A percentile compares a stretch with the other conserved stretches of the same genome.
Evolutionary conservation across 345 rosid species (phyloP).

Genomic region (Camelina hispida): DNA sequence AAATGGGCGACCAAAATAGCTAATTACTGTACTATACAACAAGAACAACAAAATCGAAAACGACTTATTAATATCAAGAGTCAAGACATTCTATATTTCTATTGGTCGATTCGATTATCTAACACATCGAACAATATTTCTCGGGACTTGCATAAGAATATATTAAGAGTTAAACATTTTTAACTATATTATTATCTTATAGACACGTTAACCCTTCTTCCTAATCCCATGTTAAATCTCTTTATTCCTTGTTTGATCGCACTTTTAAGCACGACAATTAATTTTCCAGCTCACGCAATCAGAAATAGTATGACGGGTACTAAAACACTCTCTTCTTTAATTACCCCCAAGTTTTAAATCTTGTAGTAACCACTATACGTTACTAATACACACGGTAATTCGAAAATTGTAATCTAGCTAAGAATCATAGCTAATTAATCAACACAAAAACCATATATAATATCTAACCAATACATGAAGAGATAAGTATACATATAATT

Average conservation of each 20-base stretch:
- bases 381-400: constrained; percentile 8
- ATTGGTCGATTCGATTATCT: constrained; percentile 30
- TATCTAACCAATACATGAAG: too few species aligned
- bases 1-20: neutral
- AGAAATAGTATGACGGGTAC: constrained; percentile 29
- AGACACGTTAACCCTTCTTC: constrained; percentile 24
- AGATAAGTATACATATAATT: too few species aligned
- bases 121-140: constrained; percentile 34
- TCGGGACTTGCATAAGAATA: constrained; percentile 35
- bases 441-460: neutral
- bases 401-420: neutral
- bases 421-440: neutral
- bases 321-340: constrained; percentile 5
- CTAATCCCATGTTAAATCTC: constrained; percentile 38
- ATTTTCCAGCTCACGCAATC: constrained; percentile 35
- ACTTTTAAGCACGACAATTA: constrained; percentile 45
- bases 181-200: constrained; percentile 23
- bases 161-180: neutral
- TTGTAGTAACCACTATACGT: too few species aligned
- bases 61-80: neutral
- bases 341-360: neutral
- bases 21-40: neutral
- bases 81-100: constrained; percentile 18
- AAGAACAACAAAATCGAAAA: neutral
- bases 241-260: constrained; percentile 28